Base-by-base conservation (phyloP, 495 filamentous ascomycete species). In the Tuber melanosporum region DNA sequence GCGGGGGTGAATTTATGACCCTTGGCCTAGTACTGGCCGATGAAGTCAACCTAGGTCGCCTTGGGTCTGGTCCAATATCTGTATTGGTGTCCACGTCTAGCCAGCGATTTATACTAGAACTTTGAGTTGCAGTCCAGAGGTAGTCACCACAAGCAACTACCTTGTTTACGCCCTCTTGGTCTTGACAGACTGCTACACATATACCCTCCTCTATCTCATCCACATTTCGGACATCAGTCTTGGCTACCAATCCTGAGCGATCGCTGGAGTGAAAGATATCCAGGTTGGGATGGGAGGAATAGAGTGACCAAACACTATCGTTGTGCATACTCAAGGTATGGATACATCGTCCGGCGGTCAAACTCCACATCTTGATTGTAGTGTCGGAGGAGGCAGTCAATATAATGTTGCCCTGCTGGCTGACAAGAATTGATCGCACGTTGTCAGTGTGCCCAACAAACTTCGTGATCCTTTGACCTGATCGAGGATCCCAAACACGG, bases 371-470 rank as follows among this genome's bases (percentile, higher is more conserved):
- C 85, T 99, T 99, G 85, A 99, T 91, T 0, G 95, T 98, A 84
- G 95, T 93, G 83, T 99, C 95, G 3, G 95, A 96, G 72, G 94
- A 97, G 5, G 94, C 96, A 0, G 94, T 97, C 89, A 99, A 90
- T 72, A 99, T 92, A 46, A 90, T 95, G 84, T 97, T 93, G 14
- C 93, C 94, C 74, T 92, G 89, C 80, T 95, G 89, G 78, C 92
- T 97, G 81, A 99, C 91, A 73, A 98, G 85, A 76, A 99, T 94
- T 77, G 93, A 91, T 70, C 95, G 91, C 77, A 99, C 89, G 78
- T 95, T 97, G 85, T 98, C 95, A 49, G 94, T 98, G 85, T 99
- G 95, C n/a, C 95, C 95, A 14, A 98, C 93, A 74, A 99, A 94
- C 83, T 97, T 98, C 72, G 94, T 97, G 73, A 99, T 91, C 73